Base-by-base conservation (phyloP, 495 filamentous ascomycete genomes). In the Penicillium atrosanguineum region DNA sequence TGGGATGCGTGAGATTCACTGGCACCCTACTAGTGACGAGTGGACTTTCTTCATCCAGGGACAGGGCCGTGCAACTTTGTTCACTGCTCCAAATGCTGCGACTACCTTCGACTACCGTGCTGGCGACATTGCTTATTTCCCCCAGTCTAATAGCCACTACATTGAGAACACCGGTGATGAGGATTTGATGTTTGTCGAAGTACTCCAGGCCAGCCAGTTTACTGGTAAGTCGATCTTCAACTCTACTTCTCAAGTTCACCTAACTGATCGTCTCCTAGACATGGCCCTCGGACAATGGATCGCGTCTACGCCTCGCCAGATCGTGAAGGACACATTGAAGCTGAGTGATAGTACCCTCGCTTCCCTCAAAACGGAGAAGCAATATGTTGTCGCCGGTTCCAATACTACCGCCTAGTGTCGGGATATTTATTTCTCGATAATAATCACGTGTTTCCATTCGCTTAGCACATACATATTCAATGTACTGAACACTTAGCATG, bases 1-100 rank as follows among this genome's bases (percentile, higher is more conserved):
- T 38, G 86, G 83, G 0, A 80, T 92, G 79, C 81, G 88, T 3
- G 88, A 92, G 63, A 80, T 92, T 39, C 88, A 92, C 69, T 92
- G 88, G 88, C 87, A 90, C 56, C 84, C 86, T 0, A 79, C 76
- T 8, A 82, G 81, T 20, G 87, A 90, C 65, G 87, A 91, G 59
- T 92, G 86, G 87, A 81, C 79, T 1, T 92, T 87, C 70, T 90
- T 91, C 71, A 79, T 90, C 43, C 65, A 78, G 25, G 88, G 88
- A 0, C 75, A 76, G 0, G 88, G 80, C 0, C 78, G 88, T 4
- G 84, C 87, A 14, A 90, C 87, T 0, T 69, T 90, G 6, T 90
- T 83, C 63, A 68, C 74, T 6, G 83, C 87, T 0, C 79, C 83
- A 0, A 63, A 67, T 0, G 63, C 75, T 2, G 79, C 87, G 1